Evolutionary conservation across 2,329 filamentous ascomycete genomes (phyloP).

Genomic region (Cercospora brassicicola): DNA sequence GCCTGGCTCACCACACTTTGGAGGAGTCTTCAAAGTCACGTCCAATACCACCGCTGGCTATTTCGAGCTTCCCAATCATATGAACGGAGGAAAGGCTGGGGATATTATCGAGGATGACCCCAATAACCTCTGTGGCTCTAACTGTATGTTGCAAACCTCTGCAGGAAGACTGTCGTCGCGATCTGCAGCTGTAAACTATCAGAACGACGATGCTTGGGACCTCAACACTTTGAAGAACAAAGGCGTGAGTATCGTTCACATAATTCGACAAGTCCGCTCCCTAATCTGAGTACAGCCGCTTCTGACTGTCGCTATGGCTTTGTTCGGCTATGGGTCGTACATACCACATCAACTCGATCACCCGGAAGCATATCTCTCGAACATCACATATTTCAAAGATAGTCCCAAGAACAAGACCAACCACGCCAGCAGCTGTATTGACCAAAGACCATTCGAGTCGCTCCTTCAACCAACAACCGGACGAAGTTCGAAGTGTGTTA

Average conservation of each 20-base stretch:
- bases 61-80: not conserved
- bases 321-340: not conserved
- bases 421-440: not conserved
- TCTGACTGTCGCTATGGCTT: not conserved
- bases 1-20: not conserved
- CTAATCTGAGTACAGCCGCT: not conserved
- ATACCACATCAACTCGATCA: not conserved
- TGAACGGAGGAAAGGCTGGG: not conserved
- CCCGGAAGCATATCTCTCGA: not conserved
- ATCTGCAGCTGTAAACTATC: not conserved
- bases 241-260: not conserved
- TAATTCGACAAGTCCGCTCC: not conserved
- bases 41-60: not conserved
- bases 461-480: not conserved
- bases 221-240: not conserved
- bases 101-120: not conserved
- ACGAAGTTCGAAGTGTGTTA: not conserved
- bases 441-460: not conserved
- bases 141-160: not conserved
- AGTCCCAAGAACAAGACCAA: not conserved
- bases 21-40: not conserved
- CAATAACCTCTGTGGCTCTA: not conserved
- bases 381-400: not conserved
- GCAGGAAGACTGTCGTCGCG: not conserved
- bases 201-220: not conserved